Percentiles rank a stretch among this genome's conserved stretches.
Evolutionary conservation across 805 yeast genomes (phyloP).

Genomic region (Danielozyma ontarioensis): DNA sequence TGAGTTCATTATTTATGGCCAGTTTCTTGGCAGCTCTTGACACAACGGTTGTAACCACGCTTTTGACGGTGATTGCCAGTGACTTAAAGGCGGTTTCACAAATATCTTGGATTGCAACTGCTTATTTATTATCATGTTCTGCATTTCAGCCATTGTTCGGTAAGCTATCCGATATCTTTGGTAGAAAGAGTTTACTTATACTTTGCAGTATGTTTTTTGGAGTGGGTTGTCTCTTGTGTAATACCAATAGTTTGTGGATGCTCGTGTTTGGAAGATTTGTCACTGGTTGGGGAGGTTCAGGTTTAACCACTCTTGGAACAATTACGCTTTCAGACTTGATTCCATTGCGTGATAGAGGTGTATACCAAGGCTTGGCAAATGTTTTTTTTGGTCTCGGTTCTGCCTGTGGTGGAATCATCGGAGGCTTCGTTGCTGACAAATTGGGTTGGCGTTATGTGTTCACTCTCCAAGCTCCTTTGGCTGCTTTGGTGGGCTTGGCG

Average conservation of each 20-base stretch:
- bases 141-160: constrained; percentile 75
- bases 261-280: constrained; percentile 61
- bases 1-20: constrained; percentile 30
- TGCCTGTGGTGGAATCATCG: constrained; percentile 40
- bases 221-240: constrained; percentile 52
- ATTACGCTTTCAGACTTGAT: constrained; percentile 74
- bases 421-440: constrained; percentile 51
- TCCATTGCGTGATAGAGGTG: constrained; percentile 69
- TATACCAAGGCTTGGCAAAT: constrained; percentile 80
- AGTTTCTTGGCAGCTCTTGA: constrained; percentile 62
- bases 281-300: constrained; percentile 92
- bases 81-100: constrained; percentile 60
- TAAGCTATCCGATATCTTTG: constrained; percentile 66
- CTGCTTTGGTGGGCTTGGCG: constrained; percentile 37
- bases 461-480: constrained; percentile 36
- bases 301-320: constrained; percentile 69
- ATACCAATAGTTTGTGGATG: constrained; percentile 40
- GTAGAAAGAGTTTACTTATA: constrained; percentile 50
- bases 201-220: constrained; percentile 53
- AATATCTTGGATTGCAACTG: constrained; percentile 70
- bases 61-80: constrained; percentile 61
- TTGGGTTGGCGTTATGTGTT: constrained; percentile 50
- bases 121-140: constrained; percentile 62
- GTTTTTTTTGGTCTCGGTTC: constrained; percentile 70
- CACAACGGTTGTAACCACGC: constrained; percentile 62